Evolutionary conservation across 2,329 filamentous ascomycete species (phyloP).

Genomic region (Sclerotinia sclerotiorum): DNA sequence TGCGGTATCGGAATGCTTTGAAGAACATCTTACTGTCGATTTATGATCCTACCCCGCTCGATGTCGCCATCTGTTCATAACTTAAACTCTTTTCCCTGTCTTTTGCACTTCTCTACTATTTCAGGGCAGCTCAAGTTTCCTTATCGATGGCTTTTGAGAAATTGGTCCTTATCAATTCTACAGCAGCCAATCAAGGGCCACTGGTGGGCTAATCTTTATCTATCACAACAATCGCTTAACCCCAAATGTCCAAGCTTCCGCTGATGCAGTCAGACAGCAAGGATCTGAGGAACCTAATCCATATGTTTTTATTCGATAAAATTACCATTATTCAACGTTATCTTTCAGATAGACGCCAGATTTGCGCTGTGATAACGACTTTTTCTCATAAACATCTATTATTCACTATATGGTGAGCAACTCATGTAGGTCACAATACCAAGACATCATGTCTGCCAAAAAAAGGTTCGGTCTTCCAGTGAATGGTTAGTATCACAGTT

Average conservation of each 20-base stretch:
- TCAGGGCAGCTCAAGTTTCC: not conserved
- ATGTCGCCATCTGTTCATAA: not conserved
- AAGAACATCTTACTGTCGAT: not conserved
- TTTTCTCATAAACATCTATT: not conserved
- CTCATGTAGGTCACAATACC: not conserved
- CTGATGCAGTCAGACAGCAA: constrained; percentile 18
- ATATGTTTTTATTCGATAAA: constrained; percentile 18
- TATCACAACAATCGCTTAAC: constrained; percentile 17
- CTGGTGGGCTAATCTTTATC: not conserved
- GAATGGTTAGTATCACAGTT: constrained; percentile 10
- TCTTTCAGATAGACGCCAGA: not conserved
- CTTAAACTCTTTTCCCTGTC: not conserved
- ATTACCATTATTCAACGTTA: constrained; percentile 16
- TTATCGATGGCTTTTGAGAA: constrained; percentile 16
- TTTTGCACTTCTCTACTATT: not conserved
- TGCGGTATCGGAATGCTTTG: constrained; percentile 14
- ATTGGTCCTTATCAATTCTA: constrained; percentile 2
- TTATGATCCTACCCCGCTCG: not conserved
- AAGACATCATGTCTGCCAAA: not conserved
- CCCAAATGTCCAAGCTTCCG: constrained; percentile 19
- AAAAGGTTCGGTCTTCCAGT: not conserved
- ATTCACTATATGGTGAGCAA: constrained; percentile 5
- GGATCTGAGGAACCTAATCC: not conserved
- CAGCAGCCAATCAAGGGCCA: constrained; percentile 7
- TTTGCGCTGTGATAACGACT: not conserved